Conservation (phyloP, 495 filamentous ascomycete genomes). For the Trichoderma asperelloides region DNA sequence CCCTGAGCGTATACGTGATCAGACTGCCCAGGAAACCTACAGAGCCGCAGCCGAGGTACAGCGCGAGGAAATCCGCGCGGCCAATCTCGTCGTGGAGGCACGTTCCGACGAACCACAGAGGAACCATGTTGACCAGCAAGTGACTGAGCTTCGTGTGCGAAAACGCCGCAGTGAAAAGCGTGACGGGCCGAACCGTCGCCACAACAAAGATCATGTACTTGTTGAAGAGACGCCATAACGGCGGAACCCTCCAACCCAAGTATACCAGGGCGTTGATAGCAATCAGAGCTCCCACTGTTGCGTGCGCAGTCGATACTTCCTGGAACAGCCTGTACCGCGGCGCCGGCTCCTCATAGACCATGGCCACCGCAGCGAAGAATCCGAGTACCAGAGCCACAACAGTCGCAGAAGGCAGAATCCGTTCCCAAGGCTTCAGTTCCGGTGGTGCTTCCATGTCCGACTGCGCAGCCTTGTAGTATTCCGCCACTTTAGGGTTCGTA, state of each 20-base stretch:
- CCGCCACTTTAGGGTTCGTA: constrained; percentile 27
- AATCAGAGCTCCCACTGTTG: constrained; percentile 63
- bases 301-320: constrained; percentile 65
- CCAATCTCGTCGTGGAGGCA: constrained; percentile 77
- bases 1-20: constrained; percentile 43
- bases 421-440: constrained; percentile 41
- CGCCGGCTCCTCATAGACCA: constrained; percentile 54
- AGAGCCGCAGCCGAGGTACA: constrained; percentile 63
- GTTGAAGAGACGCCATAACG: constrained; percentile 66
- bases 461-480: constrained; percentile 26
- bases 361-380: constrained; percentile 44
- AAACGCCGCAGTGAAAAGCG: constrained; percentile 63
- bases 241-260: constrained; percentile 57
- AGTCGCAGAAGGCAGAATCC: constrained; percentile 56
- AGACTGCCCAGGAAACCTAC: constrained; percentile 59
- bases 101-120: constrained; percentile 42
- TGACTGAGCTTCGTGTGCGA: constrained; percentile 67
- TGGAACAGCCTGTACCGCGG: constrained; percentile 56
- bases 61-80: constrained; percentile 69
- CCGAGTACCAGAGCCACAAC: constrained; percentile 44
- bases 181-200: constrained; percentile 54
- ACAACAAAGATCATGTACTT: constrained; percentile 66
- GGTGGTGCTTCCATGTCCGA: constrained; percentile 39
- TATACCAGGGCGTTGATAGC: constrained; percentile 55
- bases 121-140: constrained; percentile 59